Conservation (phyloP, 768 basidiomycete species). For the Pisolithus albus region DNA sequence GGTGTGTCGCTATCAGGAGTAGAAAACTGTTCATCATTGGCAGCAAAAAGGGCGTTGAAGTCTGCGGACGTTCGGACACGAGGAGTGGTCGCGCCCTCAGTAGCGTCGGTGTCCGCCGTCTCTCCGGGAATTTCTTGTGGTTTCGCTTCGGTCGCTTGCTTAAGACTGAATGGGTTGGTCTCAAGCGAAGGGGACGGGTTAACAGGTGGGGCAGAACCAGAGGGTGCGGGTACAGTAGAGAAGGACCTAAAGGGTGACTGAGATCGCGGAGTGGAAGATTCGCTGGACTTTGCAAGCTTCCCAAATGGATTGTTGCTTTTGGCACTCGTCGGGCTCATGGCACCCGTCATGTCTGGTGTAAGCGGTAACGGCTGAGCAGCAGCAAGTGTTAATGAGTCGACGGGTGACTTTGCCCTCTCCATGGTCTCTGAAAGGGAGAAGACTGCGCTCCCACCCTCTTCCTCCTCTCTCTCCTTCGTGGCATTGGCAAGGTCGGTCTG, state of each 20-base stretch:
- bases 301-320: slow-evolving; percentile 95
- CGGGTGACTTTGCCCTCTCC: slow-evolving; percentile 35
- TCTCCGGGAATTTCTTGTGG: slow-evolving; percentile 7
- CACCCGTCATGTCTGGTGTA: slow-evolving; percentile 55
- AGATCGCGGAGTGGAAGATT: slow-evolving; percentile 36
- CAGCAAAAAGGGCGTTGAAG: slow-evolving; percentile 17
- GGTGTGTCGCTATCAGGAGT: slow-evolving; percentile 37
- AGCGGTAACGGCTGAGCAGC: slow-evolving; percentile 66
- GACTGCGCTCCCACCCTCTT: slow-evolving; percentile 36
- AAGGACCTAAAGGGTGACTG: slow-evolving; percentile 59
- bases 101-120: slow-evolving; percentile 16
- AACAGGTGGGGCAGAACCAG: slow-evolving; percentile 15
- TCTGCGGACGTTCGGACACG: slow-evolving; percentile 10
- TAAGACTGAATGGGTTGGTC: slow-evolving; percentile 52
- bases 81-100: slow-evolving; percentile 18
- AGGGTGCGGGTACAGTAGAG: slow-evolving; percentile 31
- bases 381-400: slow-evolving; percentile 49
- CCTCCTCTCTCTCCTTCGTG: slow-evolving; percentile 50
- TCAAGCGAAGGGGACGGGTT: slow-evolving; percentile 7
- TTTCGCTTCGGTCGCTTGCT: slow-evolving; percentile 18
- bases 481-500: slow-evolving; percentile 44
- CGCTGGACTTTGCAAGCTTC: slow-evolving; percentile 47
- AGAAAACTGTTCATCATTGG: slow-evolving; percentile 49
- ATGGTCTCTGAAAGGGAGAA: background rate
- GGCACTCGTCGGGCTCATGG: slow-evolving; percentile 36